Base-by-base conservation (phyloP, 1,139 yeast species). In the Meyerozyma guilliermondii region DNA sequence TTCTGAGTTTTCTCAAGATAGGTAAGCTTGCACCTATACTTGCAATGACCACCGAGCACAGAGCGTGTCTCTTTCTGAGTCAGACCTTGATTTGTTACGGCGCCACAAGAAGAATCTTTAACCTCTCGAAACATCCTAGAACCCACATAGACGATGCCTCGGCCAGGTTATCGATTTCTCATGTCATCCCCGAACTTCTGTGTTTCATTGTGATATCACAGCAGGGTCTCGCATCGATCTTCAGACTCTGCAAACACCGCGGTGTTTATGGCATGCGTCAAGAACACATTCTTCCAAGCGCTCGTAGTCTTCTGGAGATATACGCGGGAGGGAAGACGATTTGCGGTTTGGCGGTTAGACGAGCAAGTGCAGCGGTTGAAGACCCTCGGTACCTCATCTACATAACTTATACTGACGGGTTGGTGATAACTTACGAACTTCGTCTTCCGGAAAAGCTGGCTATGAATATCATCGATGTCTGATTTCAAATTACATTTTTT, bases 241-340 rank as follows among this genome's bases (percentile, higher is more conserved):
- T 81, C 60, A 58, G 91, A 34, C 55, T 83, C 35, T 80, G 85
- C 23, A 66, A 70, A 40, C 71, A 71, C 53, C 58, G 81, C 24
- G 87, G 87, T 0, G 55, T 82, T 0, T 71, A 64, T 49, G 78
- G 80, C 2, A 66, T 83, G 71, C 62, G 89, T 36, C 86, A 81
- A 50, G 91, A 83, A 52, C 73, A 68, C 48, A 55, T 76, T 1
- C 70, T 81, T 41, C 80, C 81, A 5, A 68, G 74, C 50, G 67
- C 67, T 8, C 42, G 54, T 8, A 54, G 56, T 8, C 46, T 66
- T 29, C 60, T 62, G 0, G 42, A 59, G 28, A 64, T 66, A 3
- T 48, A 52, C 35, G 52, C 57, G 39, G 69, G 68, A 0, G 58
- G 54, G 41, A 49, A 71, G 36, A 62, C 71, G 1, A 65, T 69